These are phyloP conservation scores for Clonostachys rosea DNA, from an alignment of 2,329 filamentous ascomycete species.

Conservation along the genomic window DNA sequence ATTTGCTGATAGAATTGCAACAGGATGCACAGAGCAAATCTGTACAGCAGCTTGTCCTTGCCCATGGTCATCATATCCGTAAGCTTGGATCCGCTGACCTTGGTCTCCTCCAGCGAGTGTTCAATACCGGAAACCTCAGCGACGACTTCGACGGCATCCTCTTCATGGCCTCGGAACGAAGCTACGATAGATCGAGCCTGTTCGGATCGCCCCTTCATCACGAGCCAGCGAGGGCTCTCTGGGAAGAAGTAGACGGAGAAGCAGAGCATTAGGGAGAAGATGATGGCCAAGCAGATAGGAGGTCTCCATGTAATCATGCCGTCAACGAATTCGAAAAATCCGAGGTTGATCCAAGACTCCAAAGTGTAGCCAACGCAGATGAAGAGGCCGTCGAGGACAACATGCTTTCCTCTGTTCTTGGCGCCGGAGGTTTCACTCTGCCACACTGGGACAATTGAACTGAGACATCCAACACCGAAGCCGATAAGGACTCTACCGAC, in stretches of 20 bases:
- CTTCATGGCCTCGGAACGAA: constrained; percentile 27
- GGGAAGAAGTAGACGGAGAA: constrained; percentile 24
- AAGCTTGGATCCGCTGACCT: constrained; percentile 25
- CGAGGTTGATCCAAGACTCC: constrained; percentile 38
- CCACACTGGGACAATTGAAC: constrained; percentile 49
- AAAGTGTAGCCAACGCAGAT: constrained; percentile 34
- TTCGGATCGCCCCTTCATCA: constrained; percentile 20
- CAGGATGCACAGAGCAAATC: constrained; percentile 23
- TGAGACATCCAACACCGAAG: constrained; percentile 46
- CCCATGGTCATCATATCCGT: constrained; percentile 41
- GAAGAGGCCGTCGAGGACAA: constrained; percentile 45
- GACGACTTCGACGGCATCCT: constrained; percentile 26
- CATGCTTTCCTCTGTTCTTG: constrained; percentile 39
- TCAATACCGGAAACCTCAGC: constrained; percentile 42
- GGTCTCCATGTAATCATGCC: constrained; percentile 21
- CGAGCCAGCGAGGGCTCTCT: constrained; percentile 28
- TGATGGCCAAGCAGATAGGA: constrained; percentile 25
- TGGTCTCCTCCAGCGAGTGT: constrained; percentile 37
- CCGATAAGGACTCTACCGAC: constrained; percentile 46
- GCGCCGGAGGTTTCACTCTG: constrained; percentile 46
- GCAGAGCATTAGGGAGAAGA: constrained; percentile 23
- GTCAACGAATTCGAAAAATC: constrained; percentile 25
- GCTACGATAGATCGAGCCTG: constrained; percentile 25
- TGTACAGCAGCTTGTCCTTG: constrained; percentile 43
- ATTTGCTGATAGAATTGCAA: constrained; percentile 21